phyloP scores from a whole-genome alignment of 1,284 basidiomycete genomes.

The Pseudomicrostroma phylloplanum region DNA sequence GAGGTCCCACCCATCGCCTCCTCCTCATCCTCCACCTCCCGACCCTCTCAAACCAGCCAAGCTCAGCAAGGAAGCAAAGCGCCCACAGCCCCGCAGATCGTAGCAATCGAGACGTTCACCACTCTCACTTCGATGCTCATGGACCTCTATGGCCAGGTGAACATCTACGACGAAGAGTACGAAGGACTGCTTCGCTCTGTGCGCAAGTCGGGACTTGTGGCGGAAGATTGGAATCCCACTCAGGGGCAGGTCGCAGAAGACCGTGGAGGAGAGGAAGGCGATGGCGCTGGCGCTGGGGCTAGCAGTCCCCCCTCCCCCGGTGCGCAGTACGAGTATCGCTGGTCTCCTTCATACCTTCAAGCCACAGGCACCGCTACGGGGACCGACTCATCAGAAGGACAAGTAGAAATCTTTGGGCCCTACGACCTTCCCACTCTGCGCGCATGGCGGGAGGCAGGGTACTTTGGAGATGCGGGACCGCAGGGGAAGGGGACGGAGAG shows the following conservation, averaged over 20 bases:
- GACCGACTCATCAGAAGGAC: constrained; percentile 22
- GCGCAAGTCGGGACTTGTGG: constrained; percentile 33
- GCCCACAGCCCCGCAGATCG: constrained; percentile 7
- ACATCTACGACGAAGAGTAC: constrained; percentile 47
- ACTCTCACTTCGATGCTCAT: constrained; percentile 41
- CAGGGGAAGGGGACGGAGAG: constrained; percentile 19
- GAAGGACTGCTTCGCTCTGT: constrained; percentile 36
- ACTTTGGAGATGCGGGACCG: constrained; percentile 31
- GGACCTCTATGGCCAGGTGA: constrained; percentile 35
- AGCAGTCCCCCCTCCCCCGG: neutral
- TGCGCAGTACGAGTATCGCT: constrained; percentile 31
- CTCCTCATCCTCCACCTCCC: too few species aligned
- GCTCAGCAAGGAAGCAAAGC: neutral
- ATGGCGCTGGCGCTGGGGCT: neutral
- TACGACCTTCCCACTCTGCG: constrained; percentile 27
- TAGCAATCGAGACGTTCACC: constrained; percentile 34
- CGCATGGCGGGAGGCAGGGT: constrained; percentile 38
- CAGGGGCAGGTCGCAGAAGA: neutral
- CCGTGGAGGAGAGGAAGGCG: constrained; percentile 9
- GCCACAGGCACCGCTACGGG: constrained; percentile 15
- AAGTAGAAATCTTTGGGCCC: constrained; percentile 40
- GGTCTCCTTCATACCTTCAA: constrained; percentile 41
- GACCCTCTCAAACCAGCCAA: too few species aligned
- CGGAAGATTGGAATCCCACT: constrained; percentile 45
- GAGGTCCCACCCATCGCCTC: neutral